These are phyloP conservation scores for Perkinsus marinus DNA, from an alignment of 169 alveolate species.

Conservation along the genomic window DNA sequence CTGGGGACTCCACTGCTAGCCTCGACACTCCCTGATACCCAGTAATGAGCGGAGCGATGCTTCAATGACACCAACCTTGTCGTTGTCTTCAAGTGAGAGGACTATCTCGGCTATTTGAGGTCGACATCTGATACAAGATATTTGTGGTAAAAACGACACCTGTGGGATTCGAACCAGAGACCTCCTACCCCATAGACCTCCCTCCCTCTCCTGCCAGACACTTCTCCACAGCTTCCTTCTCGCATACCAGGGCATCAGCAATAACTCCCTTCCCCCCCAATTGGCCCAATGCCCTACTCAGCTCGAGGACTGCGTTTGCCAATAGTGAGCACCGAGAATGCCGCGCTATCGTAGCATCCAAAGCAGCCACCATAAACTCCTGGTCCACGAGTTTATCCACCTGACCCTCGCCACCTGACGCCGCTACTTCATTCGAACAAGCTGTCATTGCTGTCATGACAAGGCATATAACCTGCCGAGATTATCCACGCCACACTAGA, in stretches of 20 bases:
- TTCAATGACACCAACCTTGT: neutral
- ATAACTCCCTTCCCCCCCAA: neutral
- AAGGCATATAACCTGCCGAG: neutral
- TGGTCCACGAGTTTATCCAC: neutral
- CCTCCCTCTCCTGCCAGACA: neutral
- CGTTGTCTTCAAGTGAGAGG: neutral
- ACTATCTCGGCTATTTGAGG: neutral
- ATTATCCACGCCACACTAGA: neutral
- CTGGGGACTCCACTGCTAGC: neutral
- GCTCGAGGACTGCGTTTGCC: neutral
- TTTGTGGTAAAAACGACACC: neutral
- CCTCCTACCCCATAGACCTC: neutral
- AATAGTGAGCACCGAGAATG: neutral
- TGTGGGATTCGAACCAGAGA: neutral
- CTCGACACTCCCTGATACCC: neutral
- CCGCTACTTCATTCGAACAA: neutral
- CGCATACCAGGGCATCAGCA: neutral
- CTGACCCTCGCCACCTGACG: neutral
- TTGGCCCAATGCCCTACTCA: neutral
- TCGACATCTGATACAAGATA: neutral
- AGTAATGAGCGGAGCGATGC: neutral
- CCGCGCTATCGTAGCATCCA: neutral
- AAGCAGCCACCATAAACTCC: neutral
- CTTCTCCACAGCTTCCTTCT: neutral
- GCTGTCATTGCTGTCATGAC: neutral